Conservation (phyloP, 2,329 filamentous ascomycete species). For the Dothistroma septosporum region DNA sequence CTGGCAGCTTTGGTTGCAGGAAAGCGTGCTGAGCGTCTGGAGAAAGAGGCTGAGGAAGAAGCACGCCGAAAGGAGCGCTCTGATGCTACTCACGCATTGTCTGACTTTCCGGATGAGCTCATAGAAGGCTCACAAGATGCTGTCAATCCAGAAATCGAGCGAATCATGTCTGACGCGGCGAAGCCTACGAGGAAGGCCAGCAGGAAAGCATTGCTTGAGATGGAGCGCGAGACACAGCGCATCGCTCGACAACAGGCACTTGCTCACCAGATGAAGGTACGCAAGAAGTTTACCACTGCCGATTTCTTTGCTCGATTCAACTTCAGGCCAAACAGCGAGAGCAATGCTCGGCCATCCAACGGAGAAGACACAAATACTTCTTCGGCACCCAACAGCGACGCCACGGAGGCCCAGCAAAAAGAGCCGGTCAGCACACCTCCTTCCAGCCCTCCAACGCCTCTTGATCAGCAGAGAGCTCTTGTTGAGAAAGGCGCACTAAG, state of each 20-base stretch:
- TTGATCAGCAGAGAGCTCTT: slow-evolving; percentile 33
- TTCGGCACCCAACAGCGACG: slow-evolving; percentile 32
- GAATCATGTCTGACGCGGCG: slow-evolving; percentile 39
- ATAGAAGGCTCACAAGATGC: slow-evolving; percentile 22
- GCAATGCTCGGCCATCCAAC: slow-evolving; percentile 2
- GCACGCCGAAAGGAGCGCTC: slow-evolving; percentile 1
- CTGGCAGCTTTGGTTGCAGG: slow-evolving; percentile 32
- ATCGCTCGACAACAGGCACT: slow-evolving; percentile 87
- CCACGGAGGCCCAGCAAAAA: slow-evolving; percentile 15
- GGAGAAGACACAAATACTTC: slow-evolving; percentile 22
- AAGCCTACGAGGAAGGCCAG: slow-evolving; percentile 78
- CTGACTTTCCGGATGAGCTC: slow-evolving; percentile 27
- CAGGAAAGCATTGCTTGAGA: slow-evolving; percentile 91
- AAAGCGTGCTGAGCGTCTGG: slow-evolving; percentile 31
- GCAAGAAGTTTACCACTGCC: slow-evolving; percentile 82
- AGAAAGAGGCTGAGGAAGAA: slow-evolving; percentile 22
- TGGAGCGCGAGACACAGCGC: slow-evolving; percentile 90
- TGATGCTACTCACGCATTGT: slow-evolving; percentile 16
- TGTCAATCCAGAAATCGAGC: slow-evolving; percentile 25
- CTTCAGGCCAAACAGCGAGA: slow-evolving; percentile 36
- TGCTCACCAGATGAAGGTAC: slow-evolving; percentile 77
- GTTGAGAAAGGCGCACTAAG: slow-evolving; percentile 33
- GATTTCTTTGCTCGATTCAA: slow-evolving; percentile 83
- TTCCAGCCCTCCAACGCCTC: slow-evolving; percentile 42
- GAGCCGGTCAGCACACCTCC: slow-evolving; percentile 39